Evolutionary conservation across 2,329 filamentous ascomycete genomes (phyloP).

Genomic region (Ophiostoma ulmi): DNA sequence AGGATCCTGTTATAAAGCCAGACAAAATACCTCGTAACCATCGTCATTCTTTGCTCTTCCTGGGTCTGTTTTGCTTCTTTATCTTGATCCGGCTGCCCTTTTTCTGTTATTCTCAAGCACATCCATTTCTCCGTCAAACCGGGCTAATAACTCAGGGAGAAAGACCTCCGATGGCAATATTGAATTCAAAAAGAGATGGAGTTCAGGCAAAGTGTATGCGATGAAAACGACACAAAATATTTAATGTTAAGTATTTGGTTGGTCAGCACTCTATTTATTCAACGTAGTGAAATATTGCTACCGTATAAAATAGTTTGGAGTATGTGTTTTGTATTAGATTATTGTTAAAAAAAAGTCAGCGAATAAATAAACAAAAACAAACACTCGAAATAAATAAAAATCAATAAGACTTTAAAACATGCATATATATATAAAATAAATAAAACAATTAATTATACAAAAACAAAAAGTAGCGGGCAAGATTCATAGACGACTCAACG

Average conservation of each 20-base stretch:
- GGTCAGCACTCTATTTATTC: too few relatives aligned
- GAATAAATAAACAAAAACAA: too few relatives aligned
- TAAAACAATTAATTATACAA: not conserved
- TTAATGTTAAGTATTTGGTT: too few relatives aligned
- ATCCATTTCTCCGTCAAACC: not conserved
- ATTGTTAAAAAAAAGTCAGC: too few relatives aligned
- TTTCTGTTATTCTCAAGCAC: not conserved
- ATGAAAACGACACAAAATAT: too few relatives aligned
- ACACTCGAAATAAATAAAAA: too few relatives aligned
- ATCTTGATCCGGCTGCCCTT: not conserved
- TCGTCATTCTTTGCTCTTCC: not conserved
- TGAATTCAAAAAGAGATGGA: not conserved
- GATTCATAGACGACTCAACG: not conserved
- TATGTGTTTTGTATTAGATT: too few relatives aligned
- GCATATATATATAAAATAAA: not conserved
- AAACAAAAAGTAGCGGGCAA: not conserved
- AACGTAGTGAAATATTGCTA: too few relatives aligned
- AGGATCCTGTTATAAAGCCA: not conserved
- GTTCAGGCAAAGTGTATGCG: too few relatives aligned
- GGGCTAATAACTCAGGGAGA: not conserved
- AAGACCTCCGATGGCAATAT: not conserved
- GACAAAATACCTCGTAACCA: not conserved
- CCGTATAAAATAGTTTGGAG: too few relatives aligned
- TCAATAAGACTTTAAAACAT: too few relatives aligned
- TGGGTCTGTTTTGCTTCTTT: not conserved